A percentile compares a stretch with the other conserved stretches of the same genome.
Evolutionary conservation across 176 grass and related monocot genomes (phyloP).

Genomic region (Carex pumila): DNA sequence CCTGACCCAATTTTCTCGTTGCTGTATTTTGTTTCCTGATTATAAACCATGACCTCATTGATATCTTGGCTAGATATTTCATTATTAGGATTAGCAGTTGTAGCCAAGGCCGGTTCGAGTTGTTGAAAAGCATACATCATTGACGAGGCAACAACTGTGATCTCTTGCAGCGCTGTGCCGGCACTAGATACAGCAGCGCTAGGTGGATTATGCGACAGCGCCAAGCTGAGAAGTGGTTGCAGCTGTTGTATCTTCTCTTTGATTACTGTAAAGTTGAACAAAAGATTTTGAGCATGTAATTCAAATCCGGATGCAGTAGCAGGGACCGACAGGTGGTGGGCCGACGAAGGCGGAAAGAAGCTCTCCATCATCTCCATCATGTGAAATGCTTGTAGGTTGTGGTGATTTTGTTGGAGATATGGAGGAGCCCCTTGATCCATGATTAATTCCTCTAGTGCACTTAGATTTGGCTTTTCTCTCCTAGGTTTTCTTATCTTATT

Average conservation of each 20-base stretch:
- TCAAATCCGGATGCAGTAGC: not conserved
- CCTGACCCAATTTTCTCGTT: not conserved
- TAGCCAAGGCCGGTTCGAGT: not conserved
- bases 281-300: conserved; percentile 31
- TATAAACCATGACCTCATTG: conserved; percentile 4
- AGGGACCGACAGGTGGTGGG: not conserved
- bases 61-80: not conserved
- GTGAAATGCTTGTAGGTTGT: conserved; percentile 28
- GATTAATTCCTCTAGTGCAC: not conserved
- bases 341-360: not conserved
- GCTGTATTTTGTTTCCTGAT: conserved; percentile 13
- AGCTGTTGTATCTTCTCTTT: conserved; percentile 78
- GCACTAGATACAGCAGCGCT: conserved; percentile 31
- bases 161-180: conserved; percentile 51
- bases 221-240: conserved; percentile 51
- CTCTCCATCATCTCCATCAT: conserved; percentile 31
- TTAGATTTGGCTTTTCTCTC: not conserved
- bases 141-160: conserved; percentile 51
- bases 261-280: conserved; percentile 51
- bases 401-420: conserved; percentile 34
- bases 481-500: not conserved
- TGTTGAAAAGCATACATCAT: conserved; percentile 83
- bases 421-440: conserved; percentile 38
- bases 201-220: conserved; percentile 20
- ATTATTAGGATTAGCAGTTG: not conserved